Base-by-base conservation (phyloP, 495 filamentous ascomycete species). In the Penicillium desertorum region DNA sequence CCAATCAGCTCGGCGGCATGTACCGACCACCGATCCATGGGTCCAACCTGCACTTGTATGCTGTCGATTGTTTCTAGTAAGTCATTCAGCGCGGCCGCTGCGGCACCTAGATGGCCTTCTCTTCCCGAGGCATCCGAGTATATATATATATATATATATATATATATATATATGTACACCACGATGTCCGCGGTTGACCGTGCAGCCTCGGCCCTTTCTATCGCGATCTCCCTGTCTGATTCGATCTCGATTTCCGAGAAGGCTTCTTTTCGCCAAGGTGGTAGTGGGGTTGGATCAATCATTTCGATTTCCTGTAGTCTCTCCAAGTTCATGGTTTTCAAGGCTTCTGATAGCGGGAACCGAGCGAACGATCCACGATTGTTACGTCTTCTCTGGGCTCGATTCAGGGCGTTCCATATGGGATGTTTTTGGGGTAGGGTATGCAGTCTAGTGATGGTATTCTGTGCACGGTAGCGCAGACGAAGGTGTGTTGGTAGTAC, bases 331-430 rank as follows among this genome's bases (percentile, higher is more conserved):
- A 66, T 66, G 11, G 61, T 67, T 37, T 54, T 44, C 34, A 63
- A 4, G 4, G 55, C 36, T 44, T 67, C 55, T 3, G 64, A 56
- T 16, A 66, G 60, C 10, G 45, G 63, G 46, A 61, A 63, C 2
- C 54, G 53, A 17, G 49, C 27, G 20, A 22, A 32, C 16, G 41
- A 60, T 51, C 22, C 22, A 2, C 22, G 22, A n/a, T 65, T 41
- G 22, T 49, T 52, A 11, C 63, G 61, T 9, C 50, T 37, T 55
- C n/a, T 60, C 37, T 51, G 37, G 23, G 60, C 63, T 19, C 47
- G 50, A 4, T 1, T 4, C 2, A 66, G 17, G 36, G 50, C 39
- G 6, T 5, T 29, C 44, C 53, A 47, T 14, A 56, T 45, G n/a
- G 58, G 58, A 27, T 49, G 29, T 39, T 23, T 23, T 23, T 23